Evolutionary conservation across 805 yeast species (phyloP), one percentile per base, ranked within the genome.

Genomic region (Priceomyces haplophilus): DNA sequence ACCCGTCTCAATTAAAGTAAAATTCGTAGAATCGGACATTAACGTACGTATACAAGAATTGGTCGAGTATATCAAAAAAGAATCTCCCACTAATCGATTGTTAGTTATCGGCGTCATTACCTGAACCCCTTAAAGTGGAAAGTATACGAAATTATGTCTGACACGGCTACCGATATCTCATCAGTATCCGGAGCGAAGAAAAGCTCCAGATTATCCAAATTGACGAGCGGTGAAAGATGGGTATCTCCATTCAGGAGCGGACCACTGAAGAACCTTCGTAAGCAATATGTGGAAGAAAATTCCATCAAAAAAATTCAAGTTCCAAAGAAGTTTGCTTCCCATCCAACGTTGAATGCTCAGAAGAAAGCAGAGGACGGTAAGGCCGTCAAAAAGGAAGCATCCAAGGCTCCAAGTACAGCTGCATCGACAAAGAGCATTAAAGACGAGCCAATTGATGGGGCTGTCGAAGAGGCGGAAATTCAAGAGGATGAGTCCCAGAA

Each of bases 341-440:
- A 69, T 51, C 72, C 73, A 17, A 64, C 70, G 8, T 59, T 65
- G 46, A 65, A 62, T 37, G 65, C 66, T 7, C 46, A 59, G 50
- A 37, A 56, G 48, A 42, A 54, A 45, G 58, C 46, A 17, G 21
- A 41, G 37, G 44, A 43, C 41, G 49, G 44, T 40, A 36, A 35
- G 27, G 21, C 38, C 27, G 33, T 18, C 34, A 43, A 58, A 53
- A 35, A 54, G 48, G 8, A 47, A 44, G 44, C 79, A 75, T 30
- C 76, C 85, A 2, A 73, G 80, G 40, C 73, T 81, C 8, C 46
- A 46, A 36, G 38, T 41, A n/a, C 15, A 11, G 31, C 5, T 27
- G 15, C 15, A 12, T 10, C 16, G 60, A 64, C 23, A 36, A 43
- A 11, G 41, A 46, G 38, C 19, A 11, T 27, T 13, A 24, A 38